phyloP scores from a whole-genome alignment of 768 basidiomycete genomes.

The Strobilomyces dryophilus region DNA sequence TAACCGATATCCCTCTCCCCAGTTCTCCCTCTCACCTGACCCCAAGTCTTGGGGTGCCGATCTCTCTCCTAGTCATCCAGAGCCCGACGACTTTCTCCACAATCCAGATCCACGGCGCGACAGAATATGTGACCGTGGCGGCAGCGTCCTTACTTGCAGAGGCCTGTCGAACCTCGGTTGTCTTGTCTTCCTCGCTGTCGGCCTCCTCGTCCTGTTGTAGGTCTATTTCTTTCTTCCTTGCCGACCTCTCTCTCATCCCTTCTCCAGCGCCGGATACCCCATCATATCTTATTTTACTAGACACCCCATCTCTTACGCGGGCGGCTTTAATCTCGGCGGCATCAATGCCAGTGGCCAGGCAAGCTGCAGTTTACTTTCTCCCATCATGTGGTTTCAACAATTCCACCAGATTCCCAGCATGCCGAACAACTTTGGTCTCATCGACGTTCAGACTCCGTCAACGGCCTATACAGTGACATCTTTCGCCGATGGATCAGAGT shows the following conservation, averaged over 20 bases:
- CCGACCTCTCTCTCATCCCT: not conserved
- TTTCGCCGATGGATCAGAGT: slow-evolving; percentile 48
- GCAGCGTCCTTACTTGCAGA: slow-evolving; percentile 61
- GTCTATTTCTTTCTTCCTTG: slow-evolving; percentile 16
- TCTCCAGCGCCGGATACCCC: slow-evolving; percentile 57
- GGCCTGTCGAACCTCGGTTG: slow-evolving; percentile 73
- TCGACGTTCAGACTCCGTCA: slow-evolving; percentile 73
- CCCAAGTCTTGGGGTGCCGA: slow-evolving; percentile 71
- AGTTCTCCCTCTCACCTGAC: slow-evolving; percentile 76
- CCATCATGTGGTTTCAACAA: not conserved
- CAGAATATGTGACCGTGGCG: slow-evolving; percentile 47
- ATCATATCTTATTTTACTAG: slow-evolving; percentile 53
- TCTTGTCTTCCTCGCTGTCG: slow-evolving; percentile 50
- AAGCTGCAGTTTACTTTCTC: slow-evolving; percentile 8
- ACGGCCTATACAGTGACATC: slow-evolving; percentile 50
- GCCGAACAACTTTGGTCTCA: slow-evolving; percentile 62
- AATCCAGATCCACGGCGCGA: slow-evolving; percentile 68
- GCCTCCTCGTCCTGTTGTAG: slow-evolving; percentile 58
- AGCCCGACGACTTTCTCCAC: slow-evolving; percentile 70
- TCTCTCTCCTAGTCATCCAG: slow-evolving; percentile 50
- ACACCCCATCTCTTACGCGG: slow-evolving; percentile 41
- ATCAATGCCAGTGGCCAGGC: slow-evolving; percentile 74
- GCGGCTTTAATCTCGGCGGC: slow-evolving; percentile 73
- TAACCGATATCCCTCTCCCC: not conserved
- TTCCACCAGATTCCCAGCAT: slow-evolving; percentile 49